Evolutionary conservation across 1,284 basidiomycete genomes (phyloP).

Genomic region (Pseudozyma pruni): DNA sequence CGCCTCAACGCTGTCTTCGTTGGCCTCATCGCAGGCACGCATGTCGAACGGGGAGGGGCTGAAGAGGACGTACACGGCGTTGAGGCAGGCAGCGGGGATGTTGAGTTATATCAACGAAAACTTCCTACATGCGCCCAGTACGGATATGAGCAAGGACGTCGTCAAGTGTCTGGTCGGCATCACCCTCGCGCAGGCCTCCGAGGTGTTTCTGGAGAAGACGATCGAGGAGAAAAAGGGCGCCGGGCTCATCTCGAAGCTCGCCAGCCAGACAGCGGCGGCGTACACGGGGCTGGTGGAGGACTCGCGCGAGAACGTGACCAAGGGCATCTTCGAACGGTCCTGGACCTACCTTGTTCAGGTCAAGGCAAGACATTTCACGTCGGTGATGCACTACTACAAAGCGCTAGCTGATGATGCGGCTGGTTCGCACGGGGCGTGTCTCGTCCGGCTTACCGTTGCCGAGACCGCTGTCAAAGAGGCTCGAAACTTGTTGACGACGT

Average conservation of each 20-base stretch:
- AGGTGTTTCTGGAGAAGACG: constrained; percentile 96
- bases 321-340: constrained; percentile 93
- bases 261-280: constrained; percentile 81
- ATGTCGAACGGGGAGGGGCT: constrained; percentile 76
- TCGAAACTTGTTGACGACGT: constrained; percentile 76
- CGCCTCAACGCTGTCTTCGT: constrained; percentile 88
- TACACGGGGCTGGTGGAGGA: constrained; percentile 85
- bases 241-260: constrained; percentile 84
- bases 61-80: constrained; percentile 92
- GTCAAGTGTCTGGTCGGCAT: constrained; percentile 88
- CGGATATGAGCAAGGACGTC: constrained; percentile 91
- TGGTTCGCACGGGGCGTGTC: constrained; percentile 84
- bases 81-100: constrained; percentile 93
- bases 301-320: constrained; percentile 93
- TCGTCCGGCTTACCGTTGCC: constrained; percentile 83
- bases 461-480: constrained; percentile 88
- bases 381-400: constrained; percentile 87
- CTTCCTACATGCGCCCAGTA: constrained; percentile 97
- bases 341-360: constrained; percentile 89
- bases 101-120: constrained; percentile 99
- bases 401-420: constrained; percentile 80
- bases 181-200: constrained; percentile 91
- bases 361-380: constrained; percentile 89
- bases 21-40: constrained; percentile 80
- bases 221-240: constrained; percentile 70